Conservation (phyloP, 2,329 filamentous ascomycete genomes). For the Trichoderma asperellum region DNA sequence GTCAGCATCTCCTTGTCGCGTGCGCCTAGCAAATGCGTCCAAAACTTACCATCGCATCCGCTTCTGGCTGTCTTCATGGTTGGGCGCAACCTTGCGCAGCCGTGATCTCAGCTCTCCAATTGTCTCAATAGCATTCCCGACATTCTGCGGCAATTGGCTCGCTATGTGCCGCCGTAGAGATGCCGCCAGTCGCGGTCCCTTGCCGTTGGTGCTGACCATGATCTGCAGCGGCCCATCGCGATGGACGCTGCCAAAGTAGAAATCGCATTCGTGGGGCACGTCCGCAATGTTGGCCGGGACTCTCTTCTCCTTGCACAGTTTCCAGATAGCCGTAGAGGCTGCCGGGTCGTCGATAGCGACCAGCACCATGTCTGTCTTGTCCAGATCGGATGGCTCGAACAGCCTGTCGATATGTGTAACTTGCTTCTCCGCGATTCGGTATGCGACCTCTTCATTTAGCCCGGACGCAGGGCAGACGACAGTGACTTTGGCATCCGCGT, state of each 20-base stretch:
- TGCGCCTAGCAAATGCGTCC: not conserved
- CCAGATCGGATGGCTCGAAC: conserved; percentile 86
- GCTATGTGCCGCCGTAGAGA: conserved; percentile 85
- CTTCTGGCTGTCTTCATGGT: conserved; percentile 74
- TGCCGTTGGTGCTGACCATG: conserved; percentile 98
- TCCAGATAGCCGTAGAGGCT: conserved; percentile 90
- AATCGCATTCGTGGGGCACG: conserved; percentile 95
- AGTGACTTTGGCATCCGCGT: conserved; percentile 89
- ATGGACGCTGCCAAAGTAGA: conserved; percentile 96
- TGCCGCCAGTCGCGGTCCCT: conserved; percentile 87
- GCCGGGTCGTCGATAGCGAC: conserved; percentile 91
- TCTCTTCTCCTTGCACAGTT: conserved; percentile 81
- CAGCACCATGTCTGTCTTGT: conserved; percentile 82
- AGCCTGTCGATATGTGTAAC: conserved; percentile 80
- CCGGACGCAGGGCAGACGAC: conserved; percentile 80
- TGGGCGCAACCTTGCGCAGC: conserved; percentile 76
- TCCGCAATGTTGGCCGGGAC: conserved; percentile 96
- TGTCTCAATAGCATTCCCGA: conserved; percentile 82
- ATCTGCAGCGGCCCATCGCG: conserved; percentile 94
- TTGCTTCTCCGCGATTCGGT: conserved; percentile 74
- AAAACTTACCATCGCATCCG: conserved; percentile 79
- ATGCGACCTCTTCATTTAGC: conserved; percentile 85
- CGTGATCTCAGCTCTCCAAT: conserved; percentile 80
- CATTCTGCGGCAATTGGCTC: conserved; percentile 71
- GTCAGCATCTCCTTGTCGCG: not conserved